Evolutionary conservation across 176 grass and related monocot species (phyloP), one percentile per base, ranked within the genome.

Genomic region (Luzula sylvatica): DNA sequence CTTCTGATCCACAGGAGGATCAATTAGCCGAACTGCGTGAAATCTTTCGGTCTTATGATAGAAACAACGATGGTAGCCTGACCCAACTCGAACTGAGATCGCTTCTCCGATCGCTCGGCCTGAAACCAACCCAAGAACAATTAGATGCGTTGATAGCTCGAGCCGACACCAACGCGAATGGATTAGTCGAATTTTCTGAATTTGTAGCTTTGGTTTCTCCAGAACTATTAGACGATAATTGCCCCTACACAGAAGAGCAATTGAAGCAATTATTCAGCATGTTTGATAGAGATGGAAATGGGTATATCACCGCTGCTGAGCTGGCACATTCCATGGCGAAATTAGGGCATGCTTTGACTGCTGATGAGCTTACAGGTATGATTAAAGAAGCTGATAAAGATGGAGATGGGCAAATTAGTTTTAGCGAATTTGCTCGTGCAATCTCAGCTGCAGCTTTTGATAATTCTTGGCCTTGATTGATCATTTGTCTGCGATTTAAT

Each of bases 281-380:
- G 63, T 96, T 96, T 25, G 90, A 96, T 47, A 73, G 84, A 55
- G 84, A 86, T 44, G 84, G 90, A 39, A 88, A 96, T 29, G 90
- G 84, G 0, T 96, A 73, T 86, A 96, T 96, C 73, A 96, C 92
- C 46, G 85, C 85, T 27, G 90, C 81, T n/a, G 84, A 96, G 71
- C 74, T 96, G 26, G 90, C 90, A 21, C 90, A 96, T 65, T 89
- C 92, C 24, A 89, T 96, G 85, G 92, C 85, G 22, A 89, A 52
- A 73, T 72, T 96, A 46, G 85, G 85, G 0, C 85, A 90, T 50
- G 78, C 92, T 3, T 78, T 90, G 56, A 90, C 85, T 11, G 78
- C 57, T 57, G 78, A 82, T 52, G 92, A 96, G 71, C 92, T 96
- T 73, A 96, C 81, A 0, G 81, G 85, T 30, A 90, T 96, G 92